Percentiles rank a stretch among this genome's conserved stretches.
phyloP scores from a whole-genome alignment of 805 yeast species.

The Wickerhamomyces chambardii region DNA sequence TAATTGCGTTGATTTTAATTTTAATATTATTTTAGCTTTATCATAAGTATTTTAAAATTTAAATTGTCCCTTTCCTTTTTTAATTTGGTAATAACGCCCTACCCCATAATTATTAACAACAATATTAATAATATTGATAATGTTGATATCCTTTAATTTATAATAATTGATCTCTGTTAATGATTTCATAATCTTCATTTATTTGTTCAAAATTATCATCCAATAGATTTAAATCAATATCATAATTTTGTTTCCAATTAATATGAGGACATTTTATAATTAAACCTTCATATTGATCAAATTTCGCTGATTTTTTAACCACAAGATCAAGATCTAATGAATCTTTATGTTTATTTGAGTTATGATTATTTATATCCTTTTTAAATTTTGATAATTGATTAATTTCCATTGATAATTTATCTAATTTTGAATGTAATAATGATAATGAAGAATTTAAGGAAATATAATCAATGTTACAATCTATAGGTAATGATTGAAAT shows the following conservation, averaged over 20 bases:
- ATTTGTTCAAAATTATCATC: constrained; percentile 8
- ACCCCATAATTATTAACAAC: no score
- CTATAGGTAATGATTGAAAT: constrained; percentile 9
- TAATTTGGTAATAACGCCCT: no score
- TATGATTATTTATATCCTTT: constrained; percentile 6
- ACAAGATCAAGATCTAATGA: no score
- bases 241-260: constrained; percentile 16
- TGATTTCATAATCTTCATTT: constrained; percentile 16
- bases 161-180: constrained; percentile 16
- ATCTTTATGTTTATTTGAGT: constrained; percentile 7
- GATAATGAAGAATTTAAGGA: constrained; percentile 14
- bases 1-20: no score
- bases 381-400: constrained; percentile 13
- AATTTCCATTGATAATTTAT: constrained; percentile 9
- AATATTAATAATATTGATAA: no score
- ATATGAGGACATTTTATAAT: constrained; percentile 15
- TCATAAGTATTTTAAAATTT: no score
- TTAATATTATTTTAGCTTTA: no score
- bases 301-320: constrained; percentile 8
- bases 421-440: constrained; percentile 6
- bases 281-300: constrained; percentile 12
- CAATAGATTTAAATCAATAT: constrained; percentile 8
- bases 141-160: no score
- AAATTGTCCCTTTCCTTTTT: no score
- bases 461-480: constrained; percentile 14